Conservation (phyloP, 495 filamentous ascomycete genomes). For the Penicillium tannophilum region DNA sequence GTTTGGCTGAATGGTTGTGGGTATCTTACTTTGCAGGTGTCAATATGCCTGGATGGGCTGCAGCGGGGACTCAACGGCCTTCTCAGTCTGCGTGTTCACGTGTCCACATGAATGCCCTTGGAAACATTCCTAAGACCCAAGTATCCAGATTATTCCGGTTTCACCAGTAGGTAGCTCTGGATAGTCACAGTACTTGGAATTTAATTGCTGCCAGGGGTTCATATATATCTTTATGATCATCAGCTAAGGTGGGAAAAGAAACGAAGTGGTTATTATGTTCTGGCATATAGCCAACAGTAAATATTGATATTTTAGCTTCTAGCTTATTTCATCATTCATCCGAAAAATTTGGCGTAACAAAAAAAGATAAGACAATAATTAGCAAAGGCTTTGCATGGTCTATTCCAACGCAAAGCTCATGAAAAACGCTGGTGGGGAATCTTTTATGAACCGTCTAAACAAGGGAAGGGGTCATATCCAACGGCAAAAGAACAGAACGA, state of each 20-base stretch:
- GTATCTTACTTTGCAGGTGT: too few species aligned
- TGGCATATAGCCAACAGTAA: neutral
- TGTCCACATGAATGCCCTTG: too few species aligned
- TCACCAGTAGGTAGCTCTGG: too few species aligned
- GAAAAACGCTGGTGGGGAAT: constrained; percentile 43
- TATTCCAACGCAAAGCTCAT: constrained; percentile 31
- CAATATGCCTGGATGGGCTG: too few species aligned
- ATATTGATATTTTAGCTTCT: constrained; percentile 9
- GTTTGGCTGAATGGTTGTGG: too few species aligned
- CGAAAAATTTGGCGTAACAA: constrained; percentile 16
- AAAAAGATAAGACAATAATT: constrained; percentile 16
- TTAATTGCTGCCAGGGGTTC: too few species aligned
- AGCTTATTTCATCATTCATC: constrained; percentile 33
- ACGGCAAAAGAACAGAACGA: constrained; percentile 29
- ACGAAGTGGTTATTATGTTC: neutral
- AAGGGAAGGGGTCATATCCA: constrained; percentile 30
- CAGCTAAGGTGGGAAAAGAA: neutral
- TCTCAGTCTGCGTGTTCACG: too few species aligned
- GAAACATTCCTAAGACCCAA: too few species aligned
- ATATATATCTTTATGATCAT: too few species aligned
- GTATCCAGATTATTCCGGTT: too few species aligned
- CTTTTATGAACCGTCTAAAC: constrained; percentile 43
- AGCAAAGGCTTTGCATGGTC: constrained; percentile 28
- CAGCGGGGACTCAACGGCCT: too few species aligned
- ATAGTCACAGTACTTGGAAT: too few species aligned